These are phyloP conservation scores for Penicillium longicatenatum DNA, from an alignment of 495 filamentous ascomycete species.

Conservation along the genomic window DNA sequence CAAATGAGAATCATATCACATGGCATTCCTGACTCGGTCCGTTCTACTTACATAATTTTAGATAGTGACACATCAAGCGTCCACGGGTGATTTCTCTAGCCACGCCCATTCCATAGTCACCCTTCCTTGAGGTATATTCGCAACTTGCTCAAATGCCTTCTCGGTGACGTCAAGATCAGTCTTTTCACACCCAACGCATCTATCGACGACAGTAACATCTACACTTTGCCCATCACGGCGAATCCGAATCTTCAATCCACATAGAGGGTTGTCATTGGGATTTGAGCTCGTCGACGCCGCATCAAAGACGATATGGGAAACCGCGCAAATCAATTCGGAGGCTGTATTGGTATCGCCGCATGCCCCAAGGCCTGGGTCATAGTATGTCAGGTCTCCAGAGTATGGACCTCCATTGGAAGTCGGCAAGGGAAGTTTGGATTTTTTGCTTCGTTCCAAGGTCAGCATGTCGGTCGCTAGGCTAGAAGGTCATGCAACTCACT, in stretches of 20 bases:
- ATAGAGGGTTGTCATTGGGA: constrained; percentile 72
- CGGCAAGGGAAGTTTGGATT: constrained; percentile 57
- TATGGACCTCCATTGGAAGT: constrained; percentile 49
- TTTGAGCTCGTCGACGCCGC: constrained; percentile 54
- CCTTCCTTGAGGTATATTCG: constrained; percentile 55
- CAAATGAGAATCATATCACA: too few relatives aligned
- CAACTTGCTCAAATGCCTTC: constrained; percentile 61
- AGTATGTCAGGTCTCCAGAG: constrained; percentile 73
- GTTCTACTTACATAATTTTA: too few relatives aligned
- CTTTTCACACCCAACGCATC: constrained; percentile 66
- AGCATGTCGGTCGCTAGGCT: not conserved
- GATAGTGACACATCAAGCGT: not conserved
- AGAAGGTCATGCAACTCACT: constrained; percentile 5
- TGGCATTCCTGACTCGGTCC: too few relatives aligned
- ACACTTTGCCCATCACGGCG: constrained; percentile 54
- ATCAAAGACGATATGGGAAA: constrained; percentile 70
- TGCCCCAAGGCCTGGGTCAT: constrained; percentile 65
- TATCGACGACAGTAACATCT: constrained; percentile 73
- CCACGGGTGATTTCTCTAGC: constrained; percentile 44
- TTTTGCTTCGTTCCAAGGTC: constrained; percentile 13
- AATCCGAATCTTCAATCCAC: constrained; percentile 63
- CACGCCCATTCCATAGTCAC: constrained; percentile 70
- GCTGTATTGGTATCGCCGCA: constrained; percentile 61
- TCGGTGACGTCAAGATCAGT: constrained; percentile 69
- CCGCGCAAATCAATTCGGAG: constrained; percentile 61